phyloP scores from a whole-genome alignment of 1,284 basidiomycete genomes.

The Chondrostereum purpureum region DNA sequence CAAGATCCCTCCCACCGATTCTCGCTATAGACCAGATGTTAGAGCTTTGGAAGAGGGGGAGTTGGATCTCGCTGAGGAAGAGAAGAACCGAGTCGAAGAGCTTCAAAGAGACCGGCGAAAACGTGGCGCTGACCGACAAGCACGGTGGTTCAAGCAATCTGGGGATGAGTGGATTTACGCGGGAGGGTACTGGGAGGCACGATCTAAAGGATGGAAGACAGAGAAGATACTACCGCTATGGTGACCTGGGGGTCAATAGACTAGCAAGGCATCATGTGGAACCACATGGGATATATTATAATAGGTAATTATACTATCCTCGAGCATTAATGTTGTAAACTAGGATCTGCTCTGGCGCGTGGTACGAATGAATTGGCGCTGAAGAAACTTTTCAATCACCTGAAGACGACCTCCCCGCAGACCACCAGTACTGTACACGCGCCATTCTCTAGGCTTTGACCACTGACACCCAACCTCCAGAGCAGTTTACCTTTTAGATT shows the following conservation, averaged over 20 bases:
- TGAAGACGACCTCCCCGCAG: too few species aligned
- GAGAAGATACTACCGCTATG: constrained; percentile 47
- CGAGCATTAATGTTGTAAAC: too few species aligned
- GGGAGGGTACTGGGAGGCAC: constrained; percentile 81
- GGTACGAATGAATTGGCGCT: too few species aligned
- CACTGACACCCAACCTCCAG: too few species aligned
- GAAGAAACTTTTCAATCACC: too few species aligned
- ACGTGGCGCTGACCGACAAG: constrained; percentile 45
- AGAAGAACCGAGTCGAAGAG: constrained; percentile 75
- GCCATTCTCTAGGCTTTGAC: too few species aligned
- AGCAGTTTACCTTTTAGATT: background rate
- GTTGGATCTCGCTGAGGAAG: constrained; percentile 67
- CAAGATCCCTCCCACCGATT: constrained; percentile 78
- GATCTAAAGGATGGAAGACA: constrained; percentile 57
- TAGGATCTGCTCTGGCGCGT: too few species aligned
- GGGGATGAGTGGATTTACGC: constrained; percentile 70
- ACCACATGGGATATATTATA: too few species aligned
- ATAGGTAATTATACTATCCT: too few species aligned
- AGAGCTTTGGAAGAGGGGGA: constrained; percentile 81
- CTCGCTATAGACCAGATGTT: constrained; percentile 81
- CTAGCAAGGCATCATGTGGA: too few species aligned
- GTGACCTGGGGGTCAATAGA: constrained; percentile 39
- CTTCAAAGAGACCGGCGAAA: constrained; percentile 62
- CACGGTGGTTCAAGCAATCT: constrained; percentile 68
- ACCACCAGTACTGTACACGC: too few species aligned